Evolutionary conservation across 805 yeast genomes (phyloP).

Genomic region (Wickerhamomyces ciferrii): DNA sequence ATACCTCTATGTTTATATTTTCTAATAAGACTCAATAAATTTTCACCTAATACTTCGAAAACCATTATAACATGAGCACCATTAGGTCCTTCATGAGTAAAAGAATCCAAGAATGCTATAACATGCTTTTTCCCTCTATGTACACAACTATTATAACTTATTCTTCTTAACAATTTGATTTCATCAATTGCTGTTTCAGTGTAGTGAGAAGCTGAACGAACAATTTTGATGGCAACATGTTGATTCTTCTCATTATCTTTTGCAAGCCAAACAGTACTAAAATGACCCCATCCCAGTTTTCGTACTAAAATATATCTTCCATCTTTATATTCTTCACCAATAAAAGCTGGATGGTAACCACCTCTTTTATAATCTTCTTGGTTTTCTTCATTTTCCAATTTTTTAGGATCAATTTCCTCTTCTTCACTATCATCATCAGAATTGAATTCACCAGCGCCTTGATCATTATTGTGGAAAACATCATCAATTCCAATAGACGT

Average conservation of each 20-base stretch:
- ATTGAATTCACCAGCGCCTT: slow-evolving; percentile 4
- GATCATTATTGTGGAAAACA: not conserved
- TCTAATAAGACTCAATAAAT: slow-evolving; percentile 76
- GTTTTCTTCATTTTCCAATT: slow-evolving; percentile 73
- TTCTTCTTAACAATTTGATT: slow-evolving; percentile 68
- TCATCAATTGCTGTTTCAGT: slow-evolving; percentile 95
- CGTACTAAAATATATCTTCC: slow-evolving; percentile 76
- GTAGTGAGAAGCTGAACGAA: slow-evolving; percentile 84
- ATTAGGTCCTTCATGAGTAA: slow-evolving; percentile 82
- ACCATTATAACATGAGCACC: slow-evolving; percentile 97
- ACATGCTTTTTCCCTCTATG: slow-evolving; percentile 84
- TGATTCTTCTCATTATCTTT: slow-evolving; percentile 47
- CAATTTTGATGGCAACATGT: slow-evolving; percentile 93
- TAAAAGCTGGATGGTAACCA: slow-evolving; percentile 91
- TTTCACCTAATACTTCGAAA: slow-evolving; percentile 95
- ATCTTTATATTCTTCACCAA: slow-evolving; percentile 80
- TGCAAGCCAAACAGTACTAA: slow-evolving; percentile 94
- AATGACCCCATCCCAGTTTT: slow-evolving; percentile 98
- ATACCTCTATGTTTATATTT: slow-evolving; percentile 74
- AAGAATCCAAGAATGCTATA: slow-evolving; percentile 76
- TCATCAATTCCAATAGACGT: not conserved
- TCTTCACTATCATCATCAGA: slow-evolving; percentile 18
- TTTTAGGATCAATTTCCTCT: slow-evolving; percentile 28
- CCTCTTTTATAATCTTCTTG: slow-evolving; percentile 82
- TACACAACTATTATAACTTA: slow-evolving; percentile 52